Percentiles rank a stretch among this genome's conserved stretches.
These are phyloP conservation scores for Diaporthe vexans DNA, from an alignment of 2,329 filamentous ascomycete species.

Conservation along the genomic window DNA sequence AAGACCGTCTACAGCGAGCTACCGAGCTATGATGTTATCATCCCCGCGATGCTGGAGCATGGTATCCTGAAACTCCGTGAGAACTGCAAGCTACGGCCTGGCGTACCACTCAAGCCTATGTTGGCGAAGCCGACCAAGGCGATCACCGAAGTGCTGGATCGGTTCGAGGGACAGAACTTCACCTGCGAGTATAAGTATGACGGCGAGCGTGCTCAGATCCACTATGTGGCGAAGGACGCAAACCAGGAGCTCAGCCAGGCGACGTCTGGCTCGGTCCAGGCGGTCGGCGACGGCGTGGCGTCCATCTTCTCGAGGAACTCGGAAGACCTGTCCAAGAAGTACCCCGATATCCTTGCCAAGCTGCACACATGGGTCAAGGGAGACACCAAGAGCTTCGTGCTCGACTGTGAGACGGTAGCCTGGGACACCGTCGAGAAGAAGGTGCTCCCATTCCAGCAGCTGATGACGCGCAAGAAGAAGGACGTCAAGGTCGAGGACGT, in stretches of 20 bases:
- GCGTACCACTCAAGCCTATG: slow-evolving; percentile 97
- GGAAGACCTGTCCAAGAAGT: slow-evolving; percentile 96
- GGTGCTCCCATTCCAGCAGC: slow-evolving; percentile 94
- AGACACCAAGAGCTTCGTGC: slow-evolving; percentile 92
- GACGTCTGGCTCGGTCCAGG: slow-evolving; percentile 72
- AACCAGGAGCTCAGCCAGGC: slow-evolving; percentile 76
- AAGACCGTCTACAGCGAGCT: slow-evolving; percentile 96
- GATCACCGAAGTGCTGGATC: slow-evolving; percentile 96
- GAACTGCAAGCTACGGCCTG: slow-evolving; percentile 91
- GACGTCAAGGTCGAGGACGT: slow-evolving; percentile 96
- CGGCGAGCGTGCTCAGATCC: slow-evolving; percentile 97
- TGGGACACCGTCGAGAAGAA: slow-evolving; percentile 98
- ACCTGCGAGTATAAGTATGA: slow-evolving; percentile 99
- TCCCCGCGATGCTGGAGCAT: slow-evolving; percentile 88
- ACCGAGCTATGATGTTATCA: slow-evolving; percentile 94
- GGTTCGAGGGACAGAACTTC: slow-evolving; percentile 94
- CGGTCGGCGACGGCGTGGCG: slow-evolving; percentile 79
- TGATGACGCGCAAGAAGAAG: slow-evolving; percentile 98
- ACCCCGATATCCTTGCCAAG: slow-evolving; percentile 93
- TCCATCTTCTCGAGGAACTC: slow-evolving; percentile 98
- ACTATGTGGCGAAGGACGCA: slow-evolving; percentile 90
- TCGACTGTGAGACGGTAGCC: slow-evolving; percentile 98
- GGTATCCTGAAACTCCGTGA: slow-evolving; percentile 87
- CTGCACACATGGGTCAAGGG: slow-evolving; percentile 90
- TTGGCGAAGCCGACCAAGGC: slow-evolving; percentile 98